Base-by-base conservation (phyloP, 1,284 basidiomycete genomes). In the Malassezia yamatoensis region DNA sequence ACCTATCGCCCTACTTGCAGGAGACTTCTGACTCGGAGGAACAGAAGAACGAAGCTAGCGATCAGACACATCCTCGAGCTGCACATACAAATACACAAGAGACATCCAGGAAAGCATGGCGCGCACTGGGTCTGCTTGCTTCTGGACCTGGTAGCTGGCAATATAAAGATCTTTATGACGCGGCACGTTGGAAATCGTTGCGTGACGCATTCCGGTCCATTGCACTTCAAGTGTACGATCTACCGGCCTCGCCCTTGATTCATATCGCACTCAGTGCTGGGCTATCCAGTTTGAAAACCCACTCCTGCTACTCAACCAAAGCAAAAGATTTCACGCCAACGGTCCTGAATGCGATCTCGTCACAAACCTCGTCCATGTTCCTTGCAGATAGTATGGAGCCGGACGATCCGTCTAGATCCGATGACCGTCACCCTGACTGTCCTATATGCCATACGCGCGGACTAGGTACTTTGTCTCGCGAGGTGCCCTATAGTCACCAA, bases 401-500 rank as follows among this genome's bases (percentile, higher is more conserved):
- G 4, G 18, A 33, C 43, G 8, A n/a, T n/a, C 24, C 43, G 21
- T 45, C 43, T 13, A 24, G 9, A 11, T n/a, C 43, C 1, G 48
- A 42, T 10, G 16, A 44, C 5, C 20, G 43, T 3, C 62, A 66
- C 39, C 51, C 51, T 20, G 87, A 96, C 73, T 98, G 93, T 74
- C 93, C 93, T 0, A 85, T 88, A 4, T 98, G 93, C 76, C 86
- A 88, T 62, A 74, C 13, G 0, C 24, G 41, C 1, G 82, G 84
- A 12, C 79, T 96, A 15, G 84, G 85, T 18, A 79, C 81, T 51
- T 81, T 98, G 6, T 89, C 70, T 5, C 79, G 81, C 53, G 87
- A 91, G 63, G 88, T 96, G 0, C 93, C 94, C 0, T 85, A 84
- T 76, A 88, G 86, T 61, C 91, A 96, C 77, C 90, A 96, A 74